A percentile compares a stretch with the other conserved stretches of the same genome.
phyloP scores from a whole-genome alignment of 1,139 yeast species.

The Suhomyces guaymorum region DNA sequence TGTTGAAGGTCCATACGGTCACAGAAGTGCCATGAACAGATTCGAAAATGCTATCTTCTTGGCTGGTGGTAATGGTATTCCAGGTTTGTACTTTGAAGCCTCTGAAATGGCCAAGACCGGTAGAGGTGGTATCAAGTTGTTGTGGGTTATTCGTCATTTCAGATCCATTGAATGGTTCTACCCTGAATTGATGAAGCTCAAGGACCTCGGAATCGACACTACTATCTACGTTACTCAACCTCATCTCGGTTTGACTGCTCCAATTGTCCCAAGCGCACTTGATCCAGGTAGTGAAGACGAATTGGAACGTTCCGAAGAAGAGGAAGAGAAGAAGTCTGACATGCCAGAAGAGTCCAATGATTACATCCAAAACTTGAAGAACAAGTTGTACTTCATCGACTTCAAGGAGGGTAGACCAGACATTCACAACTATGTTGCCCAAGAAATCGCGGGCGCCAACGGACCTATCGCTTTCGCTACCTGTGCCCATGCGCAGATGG shows the following conservation, averaged over 20 bases:
- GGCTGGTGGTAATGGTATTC: conserved; percentile 76
- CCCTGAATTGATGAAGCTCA: conserved; percentile 27
- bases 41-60: conserved; percentile 57
- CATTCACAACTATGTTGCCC: conserved; percentile 34
- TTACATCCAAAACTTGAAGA: conserved; percentile 18
- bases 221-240: conserved; percentile 35
- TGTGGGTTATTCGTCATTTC: conserved; percentile 52
- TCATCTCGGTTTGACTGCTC: conserved; percentile 23
- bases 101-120: conserved; percentile 22
- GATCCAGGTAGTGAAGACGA: conserved; percentile 15
- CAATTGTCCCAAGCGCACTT: conserved; percentile 14
- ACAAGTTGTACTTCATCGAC: conserved; percentile 35
- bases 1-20: conserved; percentile 49
- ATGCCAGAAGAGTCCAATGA: conserved; percentile 15
- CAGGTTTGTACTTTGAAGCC: conserved; percentile 46
- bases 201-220: conserved; percentile 35
- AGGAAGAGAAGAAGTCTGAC: conserved; percentile 17
- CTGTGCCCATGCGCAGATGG: conserved; percentile 46
- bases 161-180: conserved; percentile 33
- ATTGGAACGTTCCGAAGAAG: conserved; percentile 14
- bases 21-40: conserved; percentile 35
- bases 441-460: conserved; percentile 35
- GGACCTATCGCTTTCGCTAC: conserved; percentile 41
- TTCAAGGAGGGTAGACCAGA: conserved; percentile 51
- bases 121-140: conserved; percentile 33